Conservation (phyloP, 306 rosid species). For the Prunus padus region DNA sequence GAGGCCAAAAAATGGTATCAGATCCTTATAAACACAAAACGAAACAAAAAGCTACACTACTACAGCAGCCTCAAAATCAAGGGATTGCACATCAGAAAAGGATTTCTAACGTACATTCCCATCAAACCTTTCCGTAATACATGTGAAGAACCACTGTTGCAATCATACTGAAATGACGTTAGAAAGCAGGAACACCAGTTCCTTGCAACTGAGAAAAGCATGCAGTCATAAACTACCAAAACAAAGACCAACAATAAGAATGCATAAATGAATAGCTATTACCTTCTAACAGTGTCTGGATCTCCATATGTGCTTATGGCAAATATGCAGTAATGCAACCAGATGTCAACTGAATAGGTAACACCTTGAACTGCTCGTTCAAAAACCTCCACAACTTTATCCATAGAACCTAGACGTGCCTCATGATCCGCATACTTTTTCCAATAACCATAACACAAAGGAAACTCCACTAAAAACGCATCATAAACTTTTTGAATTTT, state of each 20-base stretch:
- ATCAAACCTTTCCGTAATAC: slow-evolving; percentile 75
- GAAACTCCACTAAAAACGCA: slow-evolving; percentile 90
- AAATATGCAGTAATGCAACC: slow-evolving; percentile 99
- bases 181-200: slow-evolving; percentile 64
- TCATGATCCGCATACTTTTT: slow-evolving; percentile 99
- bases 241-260: slow-evolving; percentile 23
- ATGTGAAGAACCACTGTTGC: slow-evolving; percentile 81
- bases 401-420: slow-evolving; percentile 73
- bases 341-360: slow-evolving; percentile 96
- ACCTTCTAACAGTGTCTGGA: slow-evolving; percentile 95
- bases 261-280: slow-evolving; percentile 43
- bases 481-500: slow-evolving; percentile 90
- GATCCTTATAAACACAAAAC: slow-evolving; percentile 6
- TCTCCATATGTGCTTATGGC: slow-evolving; percentile 86
- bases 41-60: slow-evolving; percentile 35
- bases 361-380: slow-evolving; percentile 97
- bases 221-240: slow-evolving; percentile 42
- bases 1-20: slow-evolving; percentile 20
- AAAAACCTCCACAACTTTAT: slow-evolving; percentile 94
- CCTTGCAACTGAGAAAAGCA: slow-evolving; percentile 46
- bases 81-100: slow-evolving; percentile 55
- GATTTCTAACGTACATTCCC: slow-evolving; percentile 63
- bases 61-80: slow-evolving; percentile 53
- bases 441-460: slow-evolving; percentile 98
- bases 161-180: slow-evolving; percentile 71